Percentiles rank a stretch among this genome's conserved stretches.
Conservation (phyloP, 371 early-diverging fungal species). For the Mortierella sp. region DNA sequence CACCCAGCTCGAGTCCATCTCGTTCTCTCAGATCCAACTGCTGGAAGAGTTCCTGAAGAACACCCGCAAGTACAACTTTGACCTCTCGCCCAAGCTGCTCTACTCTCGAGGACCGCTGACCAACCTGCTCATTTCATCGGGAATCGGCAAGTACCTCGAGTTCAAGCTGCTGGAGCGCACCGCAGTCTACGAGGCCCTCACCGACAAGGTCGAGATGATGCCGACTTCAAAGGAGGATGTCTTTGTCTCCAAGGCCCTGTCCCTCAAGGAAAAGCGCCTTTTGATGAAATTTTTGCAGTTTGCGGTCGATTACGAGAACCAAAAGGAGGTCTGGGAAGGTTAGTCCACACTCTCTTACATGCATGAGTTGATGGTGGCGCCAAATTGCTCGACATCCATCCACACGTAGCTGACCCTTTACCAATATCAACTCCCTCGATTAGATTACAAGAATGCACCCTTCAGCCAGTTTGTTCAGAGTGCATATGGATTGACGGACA, state of each 20-base stretch:
- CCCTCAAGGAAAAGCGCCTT: slow-evolving; percentile 87
- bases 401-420: background rate
- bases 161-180: slow-evolving; percentile 86
- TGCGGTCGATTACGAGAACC: slow-evolving; percentile 67
- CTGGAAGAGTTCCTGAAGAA: slow-evolving; percentile 58
- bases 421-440: background rate
- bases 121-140: slow-evolving; percentile 82
- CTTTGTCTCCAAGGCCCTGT: slow-evolving; percentile 82
- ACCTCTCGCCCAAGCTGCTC: slow-evolving; percentile 84
- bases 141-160: slow-evolving; percentile 89
- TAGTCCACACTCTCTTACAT: background rate
- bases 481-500: slow-evolving; percentile 76
- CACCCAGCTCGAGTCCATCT: slow-evolving; percentile 30
- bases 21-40: slow-evolving; percentile 45
- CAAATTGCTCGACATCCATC: too few species aligned
- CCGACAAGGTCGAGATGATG: slow-evolving; percentile 65
- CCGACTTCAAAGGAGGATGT: slow-evolving; percentile 96
- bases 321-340: slow-evolving; percentile 58
- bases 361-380: too few species aligned
- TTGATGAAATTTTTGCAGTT: slow-evolving; percentile 90
- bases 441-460: slow-evolving; percentile 62
- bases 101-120: slow-evolving; percentile 81
- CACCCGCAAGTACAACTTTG: slow-evolving; percentile 80
- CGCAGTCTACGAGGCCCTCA: slow-evolving; percentile 64
- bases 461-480: slow-evolving; percentile 67